A percentile compares a stretch with the other conserved stretches of the same genome.
Evolutionary conservation across 768 basidiomycete species (phyloP).

Genomic region (Lenzites betulinus): DNA sequence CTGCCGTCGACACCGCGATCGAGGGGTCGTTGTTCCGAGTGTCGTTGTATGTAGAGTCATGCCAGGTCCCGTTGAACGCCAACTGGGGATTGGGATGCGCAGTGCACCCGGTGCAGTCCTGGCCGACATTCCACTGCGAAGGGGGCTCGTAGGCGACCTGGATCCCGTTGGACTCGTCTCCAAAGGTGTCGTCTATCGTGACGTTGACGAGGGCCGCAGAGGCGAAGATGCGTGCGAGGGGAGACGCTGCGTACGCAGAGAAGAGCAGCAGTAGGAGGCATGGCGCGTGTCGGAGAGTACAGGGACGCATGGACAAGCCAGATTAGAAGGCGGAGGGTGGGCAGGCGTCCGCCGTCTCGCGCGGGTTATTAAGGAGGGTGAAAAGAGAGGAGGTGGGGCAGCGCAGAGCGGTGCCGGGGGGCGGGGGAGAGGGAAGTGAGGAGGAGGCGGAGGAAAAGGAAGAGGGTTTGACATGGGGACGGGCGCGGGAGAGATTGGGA

Average conservation of each 20-base stretch:
- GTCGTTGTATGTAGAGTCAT: constrained; percentile 26
- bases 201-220: constrained; percentile 36
- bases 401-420: constrained; percentile 16
- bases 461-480: constrained; percentile 7
- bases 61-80: constrained; percentile 37
- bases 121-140: constrained; percentile 36
- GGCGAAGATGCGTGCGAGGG: not conserved
- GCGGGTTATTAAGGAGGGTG: constrained; percentile 8
- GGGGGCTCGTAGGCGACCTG: constrained; percentile 37
- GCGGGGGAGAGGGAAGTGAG: not conserved
- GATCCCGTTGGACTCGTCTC: constrained; percentile 34
- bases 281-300: constrained; percentile 2
- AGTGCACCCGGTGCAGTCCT: constrained; percentile 31
- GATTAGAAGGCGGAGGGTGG: constrained; percentile 5
- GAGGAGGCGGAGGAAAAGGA: not conserved
- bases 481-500: constrained; percentile 7
- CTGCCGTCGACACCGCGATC: constrained; percentile 31
- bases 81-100: constrained; percentile 27
- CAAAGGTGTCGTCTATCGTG: constrained; percentile 45
- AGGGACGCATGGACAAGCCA: constrained; percentile 1
- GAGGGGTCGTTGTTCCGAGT: not conserved
- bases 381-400: constrained; percentile 15
- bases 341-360: not conserved
- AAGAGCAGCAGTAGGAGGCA: not conserved
- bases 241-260: not conserved